Evolutionary conservation across 192 early-diverging fungal genomes (phyloP).

Genomic region (Backusella macrospora): DNA sequence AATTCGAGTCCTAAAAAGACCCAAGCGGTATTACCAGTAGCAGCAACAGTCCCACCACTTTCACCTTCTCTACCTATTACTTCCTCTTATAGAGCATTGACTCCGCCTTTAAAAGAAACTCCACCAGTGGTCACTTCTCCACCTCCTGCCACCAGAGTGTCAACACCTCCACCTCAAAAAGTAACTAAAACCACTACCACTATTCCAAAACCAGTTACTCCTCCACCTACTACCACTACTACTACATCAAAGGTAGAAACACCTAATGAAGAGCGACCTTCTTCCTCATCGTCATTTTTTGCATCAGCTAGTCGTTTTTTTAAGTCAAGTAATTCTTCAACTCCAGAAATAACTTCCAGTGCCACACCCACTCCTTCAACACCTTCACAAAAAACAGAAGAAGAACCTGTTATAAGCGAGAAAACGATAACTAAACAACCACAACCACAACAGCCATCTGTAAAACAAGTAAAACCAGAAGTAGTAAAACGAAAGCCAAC

Average conservation of each 20-base stretch:
- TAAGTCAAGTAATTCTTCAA: conserved; percentile 12
- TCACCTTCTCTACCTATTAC: neutral
- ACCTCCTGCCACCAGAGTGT: neutral
- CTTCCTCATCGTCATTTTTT: conserved; percentile 22
- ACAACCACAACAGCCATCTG: neutral
- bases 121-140: neutral
- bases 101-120: neutral
- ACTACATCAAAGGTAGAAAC: neutral
- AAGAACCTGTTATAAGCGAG: neutral
- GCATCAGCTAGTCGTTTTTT: conserved; percentile 29
- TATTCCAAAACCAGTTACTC: neutral
- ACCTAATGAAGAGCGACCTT: neutral
- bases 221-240: neutral
- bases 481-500: neutral
- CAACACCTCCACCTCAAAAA: neutral
- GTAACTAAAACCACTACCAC: neutral
- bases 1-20: neutral
- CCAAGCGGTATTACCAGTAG: neutral
- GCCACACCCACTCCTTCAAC: neutral
- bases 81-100: neutral
- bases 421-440: neutral
- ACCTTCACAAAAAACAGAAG: neutral
- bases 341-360: neutral
- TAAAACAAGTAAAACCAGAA: neutral
- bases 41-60: neutral